Evolutionary conservation across 2,329 filamentous ascomycete genomes (phyloP).

Genomic region (Neocucurbitaria cava): DNA sequence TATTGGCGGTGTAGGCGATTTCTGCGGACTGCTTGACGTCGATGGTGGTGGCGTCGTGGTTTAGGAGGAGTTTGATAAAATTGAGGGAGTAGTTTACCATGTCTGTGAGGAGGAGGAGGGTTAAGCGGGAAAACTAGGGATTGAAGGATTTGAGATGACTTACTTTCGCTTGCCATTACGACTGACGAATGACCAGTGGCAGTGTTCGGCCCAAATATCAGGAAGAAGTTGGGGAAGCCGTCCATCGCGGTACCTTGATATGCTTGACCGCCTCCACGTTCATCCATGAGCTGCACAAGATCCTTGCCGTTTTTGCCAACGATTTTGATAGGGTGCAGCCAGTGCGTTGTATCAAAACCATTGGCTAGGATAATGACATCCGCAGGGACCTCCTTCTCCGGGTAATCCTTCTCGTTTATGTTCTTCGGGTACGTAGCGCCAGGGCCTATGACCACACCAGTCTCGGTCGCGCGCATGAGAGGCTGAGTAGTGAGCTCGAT

Average conservation of each 20-base stretch:
- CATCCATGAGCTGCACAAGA: slow-evolving; percentile 63
- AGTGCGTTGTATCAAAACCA: slow-evolving; percentile 65
- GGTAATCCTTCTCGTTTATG: slow-evolving; percentile 41
- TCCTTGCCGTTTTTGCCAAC: slow-evolving; percentile 59
- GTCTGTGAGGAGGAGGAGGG: slow-evolving; percentile 34
- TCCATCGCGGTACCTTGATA: slow-evolving; percentile 66
- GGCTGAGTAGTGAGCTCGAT: slow-evolving; percentile 62
- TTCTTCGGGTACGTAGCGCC: slow-evolving; percentile 55
- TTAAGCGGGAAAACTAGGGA: not conserved
- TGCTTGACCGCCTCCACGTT: slow-evolving; percentile 66
- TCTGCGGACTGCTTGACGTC: slow-evolving; percentile 79
- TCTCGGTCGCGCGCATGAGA: slow-evolving; percentile 57
- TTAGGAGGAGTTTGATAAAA: slow-evolving; percentile 70
- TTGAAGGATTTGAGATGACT: not conserved
- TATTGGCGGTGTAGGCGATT: slow-evolving; percentile 64
- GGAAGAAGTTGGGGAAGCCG: slow-evolving; percentile 68
- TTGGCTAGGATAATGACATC: slow-evolving; percentile 69
- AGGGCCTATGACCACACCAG: slow-evolving; percentile 60
- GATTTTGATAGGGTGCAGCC: slow-evolving; percentile 62
- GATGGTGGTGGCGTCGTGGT: slow-evolving; percentile 91
- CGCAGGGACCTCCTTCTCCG: slow-evolving; percentile 57
- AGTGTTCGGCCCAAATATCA: slow-evolving; percentile 69
- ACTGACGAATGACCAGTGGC: slow-evolving; percentile 68
- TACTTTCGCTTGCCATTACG: slow-evolving; percentile 64
- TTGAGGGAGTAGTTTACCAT: slow-evolving; percentile 66